Conservation (phyloP, 805 yeast genomes). For the Candida odintsovae region DNA sequence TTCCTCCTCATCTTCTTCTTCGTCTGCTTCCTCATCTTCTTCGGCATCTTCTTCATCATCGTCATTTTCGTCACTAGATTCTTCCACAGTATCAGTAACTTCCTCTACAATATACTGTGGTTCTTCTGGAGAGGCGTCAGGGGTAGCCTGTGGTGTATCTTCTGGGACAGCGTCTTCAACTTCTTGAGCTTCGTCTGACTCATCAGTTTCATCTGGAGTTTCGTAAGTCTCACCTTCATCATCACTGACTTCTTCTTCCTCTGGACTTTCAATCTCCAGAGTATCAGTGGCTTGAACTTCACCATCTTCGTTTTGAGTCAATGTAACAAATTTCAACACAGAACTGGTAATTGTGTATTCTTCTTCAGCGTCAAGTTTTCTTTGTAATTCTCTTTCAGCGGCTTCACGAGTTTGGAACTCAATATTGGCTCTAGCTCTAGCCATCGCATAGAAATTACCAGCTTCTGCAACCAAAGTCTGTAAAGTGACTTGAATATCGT, state of each 20-base stretch:
- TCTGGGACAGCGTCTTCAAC: not conserved
- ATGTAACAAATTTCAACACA: conserved; percentile 7
- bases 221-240: conserved; percentile 2
- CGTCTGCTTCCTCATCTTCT: not conserved
- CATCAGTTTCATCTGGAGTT: conserved; percentile 9
- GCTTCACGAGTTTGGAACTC: conserved; percentile 51
- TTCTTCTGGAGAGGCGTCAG: not conserved
- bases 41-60: conserved; percentile 1
- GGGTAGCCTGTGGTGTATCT: not conserved
- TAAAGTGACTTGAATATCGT: conserved; percentile 34
- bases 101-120: not conserved
- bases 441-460: conserved; percentile 50
- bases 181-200: conserved; percentile 2
- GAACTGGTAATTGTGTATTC: conserved; percentile 13
- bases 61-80: conserved; percentile 1
- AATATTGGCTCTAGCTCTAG: conserved; percentile 53
- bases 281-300: conserved; percentile 12
- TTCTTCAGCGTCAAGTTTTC: conserved; percentile 13
- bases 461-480: conserved; percentile 51
- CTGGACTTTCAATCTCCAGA: conserved; percentile 6
- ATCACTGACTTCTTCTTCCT: conserved; percentile 12
- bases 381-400: conserved; percentile 26
- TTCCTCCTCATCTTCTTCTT: conserved; percentile 4
- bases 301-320: conserved; percentile 12
- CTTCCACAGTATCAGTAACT: not conserved